Conservation (phyloP, 805 yeast species). For the Saccharomycopsis lassenensis region DNA sequence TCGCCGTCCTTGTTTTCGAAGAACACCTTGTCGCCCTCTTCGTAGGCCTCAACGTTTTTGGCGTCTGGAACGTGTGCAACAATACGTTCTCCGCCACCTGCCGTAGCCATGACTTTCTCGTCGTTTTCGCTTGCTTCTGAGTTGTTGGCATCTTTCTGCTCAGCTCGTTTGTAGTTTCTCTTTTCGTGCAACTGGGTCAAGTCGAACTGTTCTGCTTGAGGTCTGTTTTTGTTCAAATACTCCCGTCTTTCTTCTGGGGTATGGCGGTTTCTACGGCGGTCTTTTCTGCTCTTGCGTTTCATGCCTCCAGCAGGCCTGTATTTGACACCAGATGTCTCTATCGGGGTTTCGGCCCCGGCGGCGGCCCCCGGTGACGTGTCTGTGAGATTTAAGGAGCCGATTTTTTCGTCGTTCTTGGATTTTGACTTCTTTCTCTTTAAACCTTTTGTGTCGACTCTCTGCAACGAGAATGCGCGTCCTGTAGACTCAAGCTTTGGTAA, state of each 20-base stretch:
- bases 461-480: conserved; percentile 71
- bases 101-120: conserved; percentile 2
- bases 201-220: conserved; percentile 16
- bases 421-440: conserved; percentile 21
- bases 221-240: conserved; percentile 15
- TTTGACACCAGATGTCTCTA: conserved; percentile 55
- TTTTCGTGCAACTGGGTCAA: conserved; percentile 9
- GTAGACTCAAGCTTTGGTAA: conserved; percentile 66
- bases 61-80: conserved; percentile 4
- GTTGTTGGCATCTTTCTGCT: not conserved
- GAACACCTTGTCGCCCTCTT: conserved; percentile 60
- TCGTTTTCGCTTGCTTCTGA: not conserved
- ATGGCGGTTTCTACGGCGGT: conserved; percentile 21
- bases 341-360: too few relatives aligned
- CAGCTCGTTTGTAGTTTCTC: conserved; percentile 1
- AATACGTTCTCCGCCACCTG: conserved; percentile 4
- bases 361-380: conserved; percentile 25
- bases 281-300: conserved; percentile 35
- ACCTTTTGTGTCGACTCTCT: conserved; percentile 64
- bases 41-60: conserved; percentile 36
- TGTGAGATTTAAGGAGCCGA: too few relatives aligned
- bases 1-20: conserved; percentile 84
- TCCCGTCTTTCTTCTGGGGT: conserved; percentile 24
- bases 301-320: conserved; percentile 71
- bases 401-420: conserved; percentile 8